Conservation (phyloP, 345 rosid genomes). For the Toxicodendron radicans region DNA sequence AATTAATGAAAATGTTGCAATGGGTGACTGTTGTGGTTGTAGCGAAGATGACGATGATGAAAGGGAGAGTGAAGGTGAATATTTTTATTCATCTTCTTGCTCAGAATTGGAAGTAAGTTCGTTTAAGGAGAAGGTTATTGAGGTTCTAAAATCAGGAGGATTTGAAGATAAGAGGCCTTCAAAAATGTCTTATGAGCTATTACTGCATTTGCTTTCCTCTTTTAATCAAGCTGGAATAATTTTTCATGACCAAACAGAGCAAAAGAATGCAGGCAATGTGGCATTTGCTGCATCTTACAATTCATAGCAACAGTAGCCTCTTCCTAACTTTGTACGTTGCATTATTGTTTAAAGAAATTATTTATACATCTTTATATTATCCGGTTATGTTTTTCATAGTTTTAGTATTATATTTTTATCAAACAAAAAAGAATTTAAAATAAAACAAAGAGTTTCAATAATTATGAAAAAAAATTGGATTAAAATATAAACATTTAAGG, state of each 20-base stretch:
- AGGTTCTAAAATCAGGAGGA: constrained; percentile 45
- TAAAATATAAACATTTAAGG: too few relatives aligned
- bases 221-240: constrained; percentile 69
- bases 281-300: constrained; percentile 22
- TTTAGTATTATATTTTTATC: too few relatives aligned
- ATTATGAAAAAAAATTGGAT: too few relatives aligned
- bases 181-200: constrained; percentile 60
- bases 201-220: constrained; percentile 59
- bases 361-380: too few relatives aligned
- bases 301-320: constrained; percentile 10
- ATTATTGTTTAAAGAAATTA: too few relatives aligned
- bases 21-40: background rate
- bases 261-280: constrained; percentile 22
- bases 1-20: background rate
- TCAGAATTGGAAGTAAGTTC: constrained; percentile 41
- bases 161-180: constrained; percentile 83
- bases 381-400: too few relatives aligned
- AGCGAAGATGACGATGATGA: constrained; percentile 23
- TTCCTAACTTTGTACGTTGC: background rate
- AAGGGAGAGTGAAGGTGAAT: constrained; percentile 19
- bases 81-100: constrained; percentile 9
- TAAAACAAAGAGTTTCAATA: too few relatives aligned
- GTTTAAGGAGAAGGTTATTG: constrained; percentile 58
- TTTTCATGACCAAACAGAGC: constrained; percentile 44
- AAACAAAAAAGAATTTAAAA: too few relatives aligned